Evolutionary conservation across 2,329 filamentous ascomycete species (phyloP).

Genomic region (Arthrobotrys entomopaga): DNA sequence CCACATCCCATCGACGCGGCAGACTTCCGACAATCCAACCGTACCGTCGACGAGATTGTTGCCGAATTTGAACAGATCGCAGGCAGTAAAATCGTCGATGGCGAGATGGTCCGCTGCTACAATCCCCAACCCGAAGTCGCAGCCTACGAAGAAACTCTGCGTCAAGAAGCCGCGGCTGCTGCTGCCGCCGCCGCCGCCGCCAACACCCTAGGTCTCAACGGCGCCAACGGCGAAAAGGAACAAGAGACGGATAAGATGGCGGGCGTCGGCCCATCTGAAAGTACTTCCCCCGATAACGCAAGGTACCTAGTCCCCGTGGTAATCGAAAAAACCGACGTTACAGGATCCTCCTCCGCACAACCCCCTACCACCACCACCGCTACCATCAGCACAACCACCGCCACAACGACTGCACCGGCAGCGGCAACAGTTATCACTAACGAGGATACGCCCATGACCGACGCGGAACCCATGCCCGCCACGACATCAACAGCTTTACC

Average conservation of each 20-base stretch:
- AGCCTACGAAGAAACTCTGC: constrained; percentile 37
- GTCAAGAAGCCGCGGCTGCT: constrained; percentile 27
- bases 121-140: constrained; percentile 46
- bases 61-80: constrained; percentile 36
- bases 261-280: constrained; percentile 51
- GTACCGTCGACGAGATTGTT: constrained; percentile 28
- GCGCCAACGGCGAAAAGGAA: constrained; percentile 19
- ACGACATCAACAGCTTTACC: constrained; percentile 15
- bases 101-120: constrained; percentile 24
- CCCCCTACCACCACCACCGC: constrained; percentile 15
- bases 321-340: constrained; percentile 53
- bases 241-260: constrained; percentile 48
- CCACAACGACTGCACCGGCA: background rate
- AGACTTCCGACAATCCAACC: constrained; percentile 19
- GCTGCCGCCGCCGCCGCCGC: constrained; percentile 28
- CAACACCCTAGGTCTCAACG: constrained; percentile 19
- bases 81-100: constrained; percentile 25
- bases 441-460: constrained; percentile 45
- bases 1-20: constrained; percentile 20
- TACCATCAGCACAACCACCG: background rate
- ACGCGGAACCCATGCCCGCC: constrained; percentile 31
- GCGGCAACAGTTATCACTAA: background rate
- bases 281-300: constrained; percentile 53
- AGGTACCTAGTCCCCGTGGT: constrained; percentile 55
- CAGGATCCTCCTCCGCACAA: constrained; percentile 45